These are phyloP conservation scores for Emergomyces africanus DNA, from an alignment of 2,329 filamentous ascomycete genomes.

Conservation along the genomic window DNA sequence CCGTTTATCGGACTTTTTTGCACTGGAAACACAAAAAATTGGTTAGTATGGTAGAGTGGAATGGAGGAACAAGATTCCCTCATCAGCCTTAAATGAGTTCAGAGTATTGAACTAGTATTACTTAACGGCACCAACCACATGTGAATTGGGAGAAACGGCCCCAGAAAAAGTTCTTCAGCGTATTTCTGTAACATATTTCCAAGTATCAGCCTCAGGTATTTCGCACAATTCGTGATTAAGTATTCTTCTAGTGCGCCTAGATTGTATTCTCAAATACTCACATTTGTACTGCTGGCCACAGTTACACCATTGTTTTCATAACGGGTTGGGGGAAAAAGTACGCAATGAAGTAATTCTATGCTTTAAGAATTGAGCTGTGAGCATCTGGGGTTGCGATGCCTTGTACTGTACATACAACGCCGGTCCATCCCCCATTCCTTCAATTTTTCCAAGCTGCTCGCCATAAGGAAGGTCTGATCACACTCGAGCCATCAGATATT, in stretches of 20 bases:
- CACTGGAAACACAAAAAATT: background rate
- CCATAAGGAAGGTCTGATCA: background rate
- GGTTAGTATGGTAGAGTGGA: background rate
- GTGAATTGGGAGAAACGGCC: background rate
- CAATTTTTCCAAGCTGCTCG: background rate
- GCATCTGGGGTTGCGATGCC: background rate
- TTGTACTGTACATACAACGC: no score
- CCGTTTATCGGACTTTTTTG: background rate
- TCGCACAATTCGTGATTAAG: background rate
- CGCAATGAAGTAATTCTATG: background rate
- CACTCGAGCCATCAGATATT: background rate
- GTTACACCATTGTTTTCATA: background rate
- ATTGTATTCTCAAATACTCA: background rate
- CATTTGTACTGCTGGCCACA: background rate
- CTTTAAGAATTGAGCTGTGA: background rate
- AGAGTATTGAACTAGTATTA: background rate
- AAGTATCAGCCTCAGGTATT: background rate
- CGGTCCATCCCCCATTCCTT: no score
- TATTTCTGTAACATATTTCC: background rate
- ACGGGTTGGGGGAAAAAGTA: background rate
- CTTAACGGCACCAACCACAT: background rate
- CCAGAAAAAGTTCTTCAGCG: background rate
- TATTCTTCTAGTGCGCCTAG: background rate
- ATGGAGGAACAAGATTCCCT: background rate
- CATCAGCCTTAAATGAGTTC: background rate